Evolutionary conservation across 148 eudicot species (phyloP).

Genomic region (Persicaria tinctoria): DNA sequence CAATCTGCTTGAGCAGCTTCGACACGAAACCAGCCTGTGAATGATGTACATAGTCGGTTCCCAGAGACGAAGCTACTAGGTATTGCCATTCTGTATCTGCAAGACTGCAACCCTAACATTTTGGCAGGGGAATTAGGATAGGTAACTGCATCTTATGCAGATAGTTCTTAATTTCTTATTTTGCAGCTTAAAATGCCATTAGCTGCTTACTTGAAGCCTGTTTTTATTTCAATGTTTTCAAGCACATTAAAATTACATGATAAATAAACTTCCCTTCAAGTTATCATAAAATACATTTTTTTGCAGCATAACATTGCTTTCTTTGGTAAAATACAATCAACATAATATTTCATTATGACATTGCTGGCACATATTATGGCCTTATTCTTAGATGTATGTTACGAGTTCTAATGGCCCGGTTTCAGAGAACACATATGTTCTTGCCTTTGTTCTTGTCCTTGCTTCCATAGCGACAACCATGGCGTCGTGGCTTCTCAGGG

Average conservation of each 20-base stretch:
- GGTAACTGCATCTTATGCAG: neutral
- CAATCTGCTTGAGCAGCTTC: conserved; percentile 50
- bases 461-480: conserved; percentile 52
- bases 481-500: conserved; percentile 52
- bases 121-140: neutral
- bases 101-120: neutral
- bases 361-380: conserved; percentile 3
- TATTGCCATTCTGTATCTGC: neutral
- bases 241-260: neutral
- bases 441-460: conserved; percentile 29
- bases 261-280: neutral
- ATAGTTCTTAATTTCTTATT: neutral
- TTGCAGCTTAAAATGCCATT: neutral
- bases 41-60: conserved; percentile 12
- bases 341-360: neutral
- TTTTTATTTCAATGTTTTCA: neutral
- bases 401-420: neutral
- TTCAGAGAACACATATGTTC: conserved; percentile 27
- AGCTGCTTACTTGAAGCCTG: neutral
- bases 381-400: neutral
- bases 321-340: neutral
- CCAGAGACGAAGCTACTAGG: neutral
- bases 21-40: conserved; percentile 55
- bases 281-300: no score
- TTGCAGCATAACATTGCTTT: neutral